phyloP scores from a whole-genome alignment of 768 basidiomycete species.

The Mycena crocata region DNA sequence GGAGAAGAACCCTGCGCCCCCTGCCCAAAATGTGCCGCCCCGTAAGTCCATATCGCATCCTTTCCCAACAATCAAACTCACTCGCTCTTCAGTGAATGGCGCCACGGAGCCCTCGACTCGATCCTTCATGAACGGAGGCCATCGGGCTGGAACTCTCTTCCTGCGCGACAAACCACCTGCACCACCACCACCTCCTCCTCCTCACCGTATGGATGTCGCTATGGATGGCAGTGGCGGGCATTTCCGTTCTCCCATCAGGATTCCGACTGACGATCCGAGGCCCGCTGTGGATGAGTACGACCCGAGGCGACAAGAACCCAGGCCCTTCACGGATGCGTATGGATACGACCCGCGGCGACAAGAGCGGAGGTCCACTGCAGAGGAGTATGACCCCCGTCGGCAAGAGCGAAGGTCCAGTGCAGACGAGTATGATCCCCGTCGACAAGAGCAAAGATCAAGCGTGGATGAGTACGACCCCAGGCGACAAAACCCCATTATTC shows the following conservation, averaged over 20 bases:
- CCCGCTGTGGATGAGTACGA: conserved; percentile 17
- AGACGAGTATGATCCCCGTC: conserved; percentile 26
- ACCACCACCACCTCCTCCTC: conserved; percentile 10
- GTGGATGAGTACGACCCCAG: conserved; percentile 26
- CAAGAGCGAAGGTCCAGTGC: not conserved
- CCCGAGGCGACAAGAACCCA: conserved; percentile 22
- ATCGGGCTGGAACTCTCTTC: conserved; percentile 10
- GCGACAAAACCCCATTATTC: conserved; percentile 21
- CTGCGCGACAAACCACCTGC: conserved; percentile 23
- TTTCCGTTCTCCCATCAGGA: conserved; percentile 23
- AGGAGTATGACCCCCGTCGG: conserved; percentile 27
- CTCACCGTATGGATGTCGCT: conserved; percentile 14
- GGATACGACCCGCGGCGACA: conserved; percentile 28
- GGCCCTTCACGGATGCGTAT: too few relatives aligned
- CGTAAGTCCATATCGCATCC: not conserved
- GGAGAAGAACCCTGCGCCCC: not conserved
- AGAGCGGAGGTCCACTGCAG: not conserved
- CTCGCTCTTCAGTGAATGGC: conserved; percentile 14
- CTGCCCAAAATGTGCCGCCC: conserved; percentile 11
- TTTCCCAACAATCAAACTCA: not conserved
- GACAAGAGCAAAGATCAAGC: too few relatives aligned
- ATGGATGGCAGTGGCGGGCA: conserved; percentile 1
- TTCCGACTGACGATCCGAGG: conserved; percentile 14
- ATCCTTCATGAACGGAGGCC: conserved; percentile 6
- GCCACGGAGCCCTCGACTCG: not conserved